Evolutionary conservation across 2,329 filamentous ascomycete genomes (phyloP).

Genomic region (Colletotrichum plurivorum): DNA sequence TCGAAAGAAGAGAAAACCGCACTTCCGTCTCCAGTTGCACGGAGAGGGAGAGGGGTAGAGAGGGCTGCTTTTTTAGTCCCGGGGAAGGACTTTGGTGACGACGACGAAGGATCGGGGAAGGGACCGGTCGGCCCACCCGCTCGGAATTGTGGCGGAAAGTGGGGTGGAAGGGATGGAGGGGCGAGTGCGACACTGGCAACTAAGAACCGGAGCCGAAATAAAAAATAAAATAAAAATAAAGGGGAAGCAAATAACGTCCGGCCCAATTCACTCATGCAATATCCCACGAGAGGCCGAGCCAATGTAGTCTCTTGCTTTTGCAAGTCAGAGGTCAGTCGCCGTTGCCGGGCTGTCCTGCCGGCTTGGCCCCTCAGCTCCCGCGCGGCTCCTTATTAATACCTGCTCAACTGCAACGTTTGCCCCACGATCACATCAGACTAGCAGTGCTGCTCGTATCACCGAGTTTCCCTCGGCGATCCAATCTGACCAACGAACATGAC

Average conservation of each 20-base stretch:
- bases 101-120: conserved; percentile 6
- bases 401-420: not conserved
- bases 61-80: not conserved
- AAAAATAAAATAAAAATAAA: no score
- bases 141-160: conserved; percentile 34
- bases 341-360: not conserved
- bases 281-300: conserved; percentile 2
- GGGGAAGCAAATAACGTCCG: not conserved
- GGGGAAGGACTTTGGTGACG: not conserved
- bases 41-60: not conserved
- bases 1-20: not conserved
- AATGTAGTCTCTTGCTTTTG: conserved; percentile 33
- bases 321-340: not conserved
- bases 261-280: not conserved
- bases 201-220: not conserved
- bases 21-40: no score
- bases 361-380: conserved; percentile 20
- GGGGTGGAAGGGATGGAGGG: conserved; percentile 23
- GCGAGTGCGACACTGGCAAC: not conserved
- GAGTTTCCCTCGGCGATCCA: conserved; percentile 23
- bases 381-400: conserved; percentile 32
- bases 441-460: conserved; percentile 26
- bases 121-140: conserved; percentile 21
- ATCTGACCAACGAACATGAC: not conserved
- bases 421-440: no score